phyloP scores from a whole-genome alignment of 2,329 filamentous ascomycete species.

The Exophiala xenobiotica region DNA sequence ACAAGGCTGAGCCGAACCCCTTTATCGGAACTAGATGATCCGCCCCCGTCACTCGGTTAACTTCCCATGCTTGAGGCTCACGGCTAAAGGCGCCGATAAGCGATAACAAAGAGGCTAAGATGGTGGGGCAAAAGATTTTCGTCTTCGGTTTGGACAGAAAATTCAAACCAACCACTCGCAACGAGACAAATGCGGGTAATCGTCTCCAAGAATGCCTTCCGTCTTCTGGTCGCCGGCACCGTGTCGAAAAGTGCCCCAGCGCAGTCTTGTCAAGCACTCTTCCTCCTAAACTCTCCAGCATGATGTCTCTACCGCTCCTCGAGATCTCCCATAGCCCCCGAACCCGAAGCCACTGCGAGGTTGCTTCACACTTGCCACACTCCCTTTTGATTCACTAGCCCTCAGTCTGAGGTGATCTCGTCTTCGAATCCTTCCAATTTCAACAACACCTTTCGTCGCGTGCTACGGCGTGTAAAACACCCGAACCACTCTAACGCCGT shows the following conservation, averaged over 20 bases:
- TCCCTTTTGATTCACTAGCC: not conserved
- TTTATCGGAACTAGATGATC: not conserved
- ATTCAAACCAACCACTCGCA: conserved; percentile 2
- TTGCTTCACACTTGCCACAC: too few relatives aligned
- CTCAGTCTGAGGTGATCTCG: not conserved
- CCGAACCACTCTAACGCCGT: too few relatives aligned
- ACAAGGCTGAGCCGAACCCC: not conserved
- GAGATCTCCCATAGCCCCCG: not conserved
- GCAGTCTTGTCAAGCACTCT: not conserved
- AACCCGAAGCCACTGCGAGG: not conserved
- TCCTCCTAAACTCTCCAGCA: not conserved
- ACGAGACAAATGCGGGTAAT: conserved; percentile 2
- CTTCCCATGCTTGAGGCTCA: not conserved
- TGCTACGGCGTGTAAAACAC: too few relatives aligned
- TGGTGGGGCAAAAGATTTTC: not conserved
- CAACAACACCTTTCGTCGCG: conserved; percentile 1
- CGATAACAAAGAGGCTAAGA: not conserved
- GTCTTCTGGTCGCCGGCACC: not conserved
- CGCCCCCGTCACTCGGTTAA: not conserved
- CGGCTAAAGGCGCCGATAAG: conserved; percentile 3
- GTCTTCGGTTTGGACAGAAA: conserved; percentile 1
- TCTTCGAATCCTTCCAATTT: not conserved
- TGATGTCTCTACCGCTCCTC: not conserved
- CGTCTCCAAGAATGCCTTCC: not conserved
- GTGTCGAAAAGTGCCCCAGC: not conserved